phyloP scores from a whole-genome alignment of 2,329 filamentous ascomycete species.

The Alternaria postmessia region DNA sequence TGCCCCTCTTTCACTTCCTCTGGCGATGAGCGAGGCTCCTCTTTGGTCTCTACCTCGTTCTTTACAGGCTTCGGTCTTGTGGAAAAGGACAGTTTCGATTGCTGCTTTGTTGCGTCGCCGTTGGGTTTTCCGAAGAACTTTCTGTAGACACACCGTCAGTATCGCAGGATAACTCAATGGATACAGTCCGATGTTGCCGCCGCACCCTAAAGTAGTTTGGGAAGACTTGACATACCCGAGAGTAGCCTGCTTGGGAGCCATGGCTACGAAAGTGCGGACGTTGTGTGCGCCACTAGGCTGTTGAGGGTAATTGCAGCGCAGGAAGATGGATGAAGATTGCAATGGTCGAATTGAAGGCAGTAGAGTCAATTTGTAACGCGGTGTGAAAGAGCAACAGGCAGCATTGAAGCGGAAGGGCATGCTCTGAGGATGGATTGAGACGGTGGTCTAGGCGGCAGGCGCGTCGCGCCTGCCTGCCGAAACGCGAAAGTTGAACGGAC shows the following conservation, averaged over 20 bases:
- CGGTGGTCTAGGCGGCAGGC: conserved; percentile 29
- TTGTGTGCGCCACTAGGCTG: conserved; percentile 17
- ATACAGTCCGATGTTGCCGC: conserved; percentile 20
- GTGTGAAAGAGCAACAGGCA: conserved; percentile 24
- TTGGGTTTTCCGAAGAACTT: conserved; percentile 82
- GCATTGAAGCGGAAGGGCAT: conserved; percentile 45
- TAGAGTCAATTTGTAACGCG: conserved; percentile 12
- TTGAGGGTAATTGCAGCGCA: conserved; percentile 12
- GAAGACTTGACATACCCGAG: conserved; percentile 84
- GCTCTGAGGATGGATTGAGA: conserved; percentile 30
- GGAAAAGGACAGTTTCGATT: conserved; percentile 81
- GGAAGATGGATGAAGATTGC: conserved; percentile 11
- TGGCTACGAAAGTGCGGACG: conserved; percentile 34
- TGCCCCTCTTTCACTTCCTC: conserved; percentile 26
- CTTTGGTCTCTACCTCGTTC: conserved; percentile 27
- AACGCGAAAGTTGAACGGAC: conserved; percentile 26
- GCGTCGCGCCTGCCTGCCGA: conserved; percentile 36
- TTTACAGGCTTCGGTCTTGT: conserved; percentile 59
- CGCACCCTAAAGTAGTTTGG: conserved; percentile 78
- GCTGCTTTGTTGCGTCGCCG: conserved; percentile 70
- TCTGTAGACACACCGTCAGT: conserved; percentile 57
- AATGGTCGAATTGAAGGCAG: conserved; percentile 13
- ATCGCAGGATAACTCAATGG: not conserved
- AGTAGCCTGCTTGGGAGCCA: conserved; percentile 76
- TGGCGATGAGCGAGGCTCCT: conserved; percentile 31